Base-by-base conservation (phyloP, 78 protist species). In the Corallochytrium limacisporum region DNA sequence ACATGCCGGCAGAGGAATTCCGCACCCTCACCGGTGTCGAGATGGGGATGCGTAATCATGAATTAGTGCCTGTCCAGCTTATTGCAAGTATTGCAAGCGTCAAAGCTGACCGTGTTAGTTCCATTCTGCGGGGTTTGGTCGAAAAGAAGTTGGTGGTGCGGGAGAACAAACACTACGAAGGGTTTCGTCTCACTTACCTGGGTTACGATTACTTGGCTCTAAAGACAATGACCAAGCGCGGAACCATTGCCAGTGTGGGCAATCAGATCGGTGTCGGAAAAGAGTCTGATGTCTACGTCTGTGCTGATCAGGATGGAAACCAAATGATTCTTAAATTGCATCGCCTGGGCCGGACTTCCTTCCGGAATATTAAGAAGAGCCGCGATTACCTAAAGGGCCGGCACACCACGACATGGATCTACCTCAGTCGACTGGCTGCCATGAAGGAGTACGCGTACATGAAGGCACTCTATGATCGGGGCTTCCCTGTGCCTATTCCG, bases 151-250 rank as follows among this genome's bases (percentile, higher is more conserved):
- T 96, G 29, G 70, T 94, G 10, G 57, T 24, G 20, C 94, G 91
- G 68, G 91, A 87, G 31, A 42, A 44, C 54, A 66, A 40, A 12
- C 69, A 63, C 29, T 88, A 86, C 47, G 95, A 88, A 31, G 98
- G 99, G 29, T 95, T 86, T 55, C 53, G 84, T 15, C 79, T 96
- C 29, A 95, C 96, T 9, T 86, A 81, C 38, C 65, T 22, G 18
- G 99, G 98, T 13, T 96, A 96, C 67, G 99, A 96, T 47, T 89
- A 60, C 57, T 80, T 96, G 10, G 98, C 96, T 9, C 65, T 95
- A 22, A 46, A 66, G 26, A 40, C 98, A 4, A 62, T 96, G 13
- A 37, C 69, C 43, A 81, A 79, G 51, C 79, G 95, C 29, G 87
- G 80, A 4, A 24, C 38, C 6, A 31, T 91, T 15, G 16, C 55